Conservation (phyloP, 169 alveolate genomes). For the Plasmodium berghei region DNA sequence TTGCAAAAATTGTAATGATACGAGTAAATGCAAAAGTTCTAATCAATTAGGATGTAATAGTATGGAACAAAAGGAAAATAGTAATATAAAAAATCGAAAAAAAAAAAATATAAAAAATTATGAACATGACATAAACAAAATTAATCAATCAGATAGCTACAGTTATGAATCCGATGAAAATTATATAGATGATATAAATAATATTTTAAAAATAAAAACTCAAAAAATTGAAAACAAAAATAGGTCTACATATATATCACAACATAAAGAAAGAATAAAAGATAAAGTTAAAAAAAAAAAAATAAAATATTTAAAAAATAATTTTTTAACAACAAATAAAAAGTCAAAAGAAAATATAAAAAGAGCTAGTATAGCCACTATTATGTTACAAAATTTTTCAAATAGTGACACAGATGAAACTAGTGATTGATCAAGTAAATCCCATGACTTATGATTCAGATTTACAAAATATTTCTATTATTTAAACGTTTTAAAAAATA, state of each 20-base stretch:
- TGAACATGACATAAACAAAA: neutral
- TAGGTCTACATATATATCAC: conserved; percentile 28
- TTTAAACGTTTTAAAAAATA: no score
- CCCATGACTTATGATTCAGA: neutral
- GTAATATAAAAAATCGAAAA: neutral
- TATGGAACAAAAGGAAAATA: conserved; percentile 2
- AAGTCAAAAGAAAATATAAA: conserved; percentile 41
- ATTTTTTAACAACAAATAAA: conserved; percentile 22
- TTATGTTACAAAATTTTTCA: conserved; percentile 38
- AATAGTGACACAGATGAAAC: conserved; percentile 28
- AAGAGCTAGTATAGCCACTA: conserved; percentile 64
- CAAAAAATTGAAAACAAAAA: conserved; percentile 31
- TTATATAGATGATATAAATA: conserved; percentile 24
- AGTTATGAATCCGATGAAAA: conserved; percentile 14
- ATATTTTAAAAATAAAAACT: conserved; percentile 45
- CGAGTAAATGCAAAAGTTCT: neutral
- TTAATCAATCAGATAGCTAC: neutral
- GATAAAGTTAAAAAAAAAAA: conserved; percentile 24
- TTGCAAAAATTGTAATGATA: conserved; percentile 1
- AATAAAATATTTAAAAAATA: conserved; percentile 10
- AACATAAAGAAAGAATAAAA: conserved; percentile 52
- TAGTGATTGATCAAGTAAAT: conserved; percentile 1
- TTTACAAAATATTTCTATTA: no score
- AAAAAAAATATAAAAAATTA: neutral
- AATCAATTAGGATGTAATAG: neutral